Evolutionary conservation across 495 filamentous ascomycete species (phyloP).

Genomic region (Penicillium lividum): DNA sequence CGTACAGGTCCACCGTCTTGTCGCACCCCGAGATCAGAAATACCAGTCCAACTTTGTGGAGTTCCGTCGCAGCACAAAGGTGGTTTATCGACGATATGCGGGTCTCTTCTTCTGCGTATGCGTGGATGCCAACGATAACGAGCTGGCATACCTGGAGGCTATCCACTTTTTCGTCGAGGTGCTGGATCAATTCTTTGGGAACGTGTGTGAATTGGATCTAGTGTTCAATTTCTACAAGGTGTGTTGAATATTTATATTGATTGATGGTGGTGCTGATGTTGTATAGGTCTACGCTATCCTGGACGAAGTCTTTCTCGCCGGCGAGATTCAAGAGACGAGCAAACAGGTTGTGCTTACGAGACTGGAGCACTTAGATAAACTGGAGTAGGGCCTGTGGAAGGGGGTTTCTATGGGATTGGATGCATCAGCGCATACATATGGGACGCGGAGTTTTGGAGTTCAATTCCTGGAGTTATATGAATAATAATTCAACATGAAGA

Average conservation of each 20-base stretch:
- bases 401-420: conserved; percentile 6
- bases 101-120: conserved; percentile 98
- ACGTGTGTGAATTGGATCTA: conserved; percentile 97
- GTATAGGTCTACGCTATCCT: conserved; percentile 93
- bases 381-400: conserved; percentile 61
- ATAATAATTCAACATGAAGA: background rate
- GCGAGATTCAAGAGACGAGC: conserved; percentile 96
- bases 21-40: conserved; percentile 96
- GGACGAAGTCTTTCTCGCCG: conserved; percentile 95
- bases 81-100: conserved; percentile 95
- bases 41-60: conserved; percentile 99
- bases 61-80: conserved; percentile 75
- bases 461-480: conserved; percentile 6
- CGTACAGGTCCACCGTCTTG: conserved; percentile 85
- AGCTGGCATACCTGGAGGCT: conserved; percentile 93
- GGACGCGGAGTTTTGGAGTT: conserved; percentile 24
- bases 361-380: conserved; percentile 92
- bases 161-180: conserved; percentile 99
- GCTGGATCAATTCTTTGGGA: conserved; percentile 96
- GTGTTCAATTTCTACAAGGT: conserved; percentile 98
- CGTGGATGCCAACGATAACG: conserved; percentile 98
- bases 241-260: conserved; percentile 15
- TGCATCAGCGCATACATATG: conserved; percentile 17
- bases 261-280: conserved; percentile 5
- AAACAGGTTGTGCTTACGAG: conserved; percentile 96